Conservation (phyloP, 768 basidiomycete species). For the Suillus alpinus region DNA sequence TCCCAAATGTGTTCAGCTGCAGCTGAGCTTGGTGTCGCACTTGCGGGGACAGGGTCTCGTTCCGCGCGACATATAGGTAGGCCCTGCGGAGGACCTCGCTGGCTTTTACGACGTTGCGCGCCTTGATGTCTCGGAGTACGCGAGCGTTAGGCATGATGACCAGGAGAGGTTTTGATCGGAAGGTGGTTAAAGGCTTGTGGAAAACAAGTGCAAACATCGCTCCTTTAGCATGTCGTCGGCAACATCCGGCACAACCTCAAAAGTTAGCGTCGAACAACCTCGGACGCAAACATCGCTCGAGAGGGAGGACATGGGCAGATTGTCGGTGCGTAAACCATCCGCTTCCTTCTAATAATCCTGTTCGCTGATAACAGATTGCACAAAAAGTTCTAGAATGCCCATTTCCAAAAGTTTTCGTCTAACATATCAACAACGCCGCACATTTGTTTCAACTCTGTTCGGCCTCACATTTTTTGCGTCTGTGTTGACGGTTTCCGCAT, state of each 20-base stretch:
- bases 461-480: slow-evolving; percentile 77
- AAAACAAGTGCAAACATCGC: slow-evolving; percentile 25
- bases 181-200: not conserved
- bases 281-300: not conserved
- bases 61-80: slow-evolving; percentile 91
- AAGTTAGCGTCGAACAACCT: slow-evolving; percentile 2
- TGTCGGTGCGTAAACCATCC: slow-evolving; percentile 14
- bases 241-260: slow-evolving; percentile 4
- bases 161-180: slow-evolving; percentile 2
- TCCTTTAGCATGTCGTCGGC: not conserved
- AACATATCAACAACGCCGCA: slow-evolving; percentile 57
- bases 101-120: slow-evolving; percentile 63
- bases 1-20: slow-evolving; percentile 84
- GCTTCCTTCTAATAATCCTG: no score
- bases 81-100: slow-evolving; percentile 85
- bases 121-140: slow-evolving; percentile 77
- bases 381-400: slow-evolving; percentile 49
- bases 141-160: slow-evolving; percentile 40
- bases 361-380: not conserved
- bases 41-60: slow-evolving; percentile 82
- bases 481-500: slow-evolving; percentile 77
- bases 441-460: slow-evolving; percentile 76
- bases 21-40: slow-evolving; percentile 93
- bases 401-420: slow-evolving; percentile 56
- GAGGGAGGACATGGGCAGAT: slow-evolving; percentile 25